Evolutionary conservation across 208 protist species (phyloP), one percentile per base, ranked within the genome.

Genomic region (Angomonas deanei): DNA sequence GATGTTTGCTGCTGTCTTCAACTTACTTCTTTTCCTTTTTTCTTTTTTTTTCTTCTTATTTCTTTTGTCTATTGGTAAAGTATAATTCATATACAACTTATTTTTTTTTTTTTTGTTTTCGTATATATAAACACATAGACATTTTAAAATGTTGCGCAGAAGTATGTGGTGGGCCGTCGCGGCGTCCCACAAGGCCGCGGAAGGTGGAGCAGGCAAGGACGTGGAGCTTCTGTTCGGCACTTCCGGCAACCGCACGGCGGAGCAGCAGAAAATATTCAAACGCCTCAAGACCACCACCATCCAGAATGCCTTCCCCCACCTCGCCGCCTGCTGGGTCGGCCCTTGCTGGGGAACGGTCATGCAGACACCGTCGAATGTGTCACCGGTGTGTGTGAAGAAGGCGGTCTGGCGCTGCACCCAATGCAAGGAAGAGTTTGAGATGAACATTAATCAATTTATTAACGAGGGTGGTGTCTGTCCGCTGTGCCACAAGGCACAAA

Each of bases 251-350:
- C 84, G 82, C 60, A 88, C 55, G 19, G 24, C 64, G n/a, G 60
- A 79, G 42, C 87, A 94, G 71, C 28, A 64, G 13, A 63, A 64
- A 21, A 69, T 86, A 15, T 93, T 86, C 55, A 10, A 72, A 11
- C 61, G 79, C 39, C 64, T 93, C n/a, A 86, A 87, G 56, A 72
- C 65, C 11, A 80, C 74, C 11, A 85, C 84, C 49, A 78, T 95
- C n/a, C 67, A 87, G 46, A 60, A 64, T 1, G 72, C 89, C 1
- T 92, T 95, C 50, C 89, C 89, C 5, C 84, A 92, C 67, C 49
- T 95, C 46, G 83, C 89, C 6, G 89, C 89, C 17, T 92, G 84
- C 57, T 95, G 89, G 89, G 86, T 95, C 2, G 86, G 86, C 2
- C 85, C 83, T 23, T 92, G 83, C 70, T 92, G 89, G 85, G 89